phyloP scores from a whole-genome alignment of 345 rosid species.

The Ceriops tagal region DNA sequence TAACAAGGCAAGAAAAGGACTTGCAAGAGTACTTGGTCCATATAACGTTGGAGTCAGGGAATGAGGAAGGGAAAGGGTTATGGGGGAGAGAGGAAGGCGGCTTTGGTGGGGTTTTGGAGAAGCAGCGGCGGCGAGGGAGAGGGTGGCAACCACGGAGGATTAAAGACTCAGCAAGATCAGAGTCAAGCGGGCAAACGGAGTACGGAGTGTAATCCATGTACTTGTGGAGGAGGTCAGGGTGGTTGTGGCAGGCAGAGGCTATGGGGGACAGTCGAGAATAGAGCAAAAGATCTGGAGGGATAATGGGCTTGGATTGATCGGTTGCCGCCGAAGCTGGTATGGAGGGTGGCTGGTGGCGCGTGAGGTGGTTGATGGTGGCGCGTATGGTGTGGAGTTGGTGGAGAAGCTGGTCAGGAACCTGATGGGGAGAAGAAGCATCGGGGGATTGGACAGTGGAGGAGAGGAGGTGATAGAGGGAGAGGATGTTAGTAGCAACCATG shows the following conservation, averaged over 20 bases:
- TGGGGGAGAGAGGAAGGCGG: conserved; percentile 42
- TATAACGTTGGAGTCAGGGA: conserved; percentile 60
- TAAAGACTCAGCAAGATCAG: conserved; percentile 74
- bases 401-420: conserved; percentile 77
- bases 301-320: conserved; percentile 24
- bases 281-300: conserved; percentile 77
- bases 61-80: conserved; percentile 51
- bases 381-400: conserved; percentile 83
- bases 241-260: conserved; percentile 82
- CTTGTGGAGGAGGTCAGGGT: conserved; percentile 78
- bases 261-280: conserved; percentile 75
- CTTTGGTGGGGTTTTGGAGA: conserved; percentile 66
- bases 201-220: conserved; percentile 86
- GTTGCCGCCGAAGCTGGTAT: conserved; percentile 16
- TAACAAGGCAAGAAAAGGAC: conserved; percentile 57
- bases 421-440: conserved; percentile 40
- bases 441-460: conserved; percentile 58
- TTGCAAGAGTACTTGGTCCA: conserved; percentile 79
- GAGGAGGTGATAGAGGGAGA: conserved; percentile 94
- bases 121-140: conserved; percentile 98
- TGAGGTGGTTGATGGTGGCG: conserved; percentile 90
- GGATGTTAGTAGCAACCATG: conserved; percentile 96
- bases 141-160: conserved; percentile 96
- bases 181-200: conserved; percentile 71
- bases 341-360: conserved; percentile 63